Evolutionary conservation across 768 basidiomycete genomes (phyloP).

Genomic region (Paxillus involutus): DNA sequence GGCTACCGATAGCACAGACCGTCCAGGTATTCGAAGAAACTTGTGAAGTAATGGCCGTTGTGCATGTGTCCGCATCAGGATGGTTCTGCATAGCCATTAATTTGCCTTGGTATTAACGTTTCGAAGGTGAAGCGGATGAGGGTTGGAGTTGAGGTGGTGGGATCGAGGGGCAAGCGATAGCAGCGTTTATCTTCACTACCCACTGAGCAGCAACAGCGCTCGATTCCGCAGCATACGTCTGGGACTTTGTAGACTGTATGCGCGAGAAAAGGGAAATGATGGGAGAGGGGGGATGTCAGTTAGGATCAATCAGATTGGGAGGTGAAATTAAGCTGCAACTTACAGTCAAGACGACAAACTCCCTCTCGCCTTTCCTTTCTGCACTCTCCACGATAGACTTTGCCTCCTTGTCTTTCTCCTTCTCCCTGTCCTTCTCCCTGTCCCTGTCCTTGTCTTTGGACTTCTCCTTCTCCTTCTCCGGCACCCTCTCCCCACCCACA

Average conservation of each 20-base stretch:
- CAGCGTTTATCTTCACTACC: conserved; percentile 40
- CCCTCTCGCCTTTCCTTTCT: conserved; percentile 53
- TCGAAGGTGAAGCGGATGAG: background rate
- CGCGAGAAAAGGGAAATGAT: background rate
- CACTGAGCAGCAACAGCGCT: conserved; percentile 34
- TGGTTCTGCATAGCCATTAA: too few species aligned
- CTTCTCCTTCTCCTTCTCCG: background rate
- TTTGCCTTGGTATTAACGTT: background rate
- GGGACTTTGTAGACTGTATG: conserved; percentile 45
- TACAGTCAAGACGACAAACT: conserved; percentile 64
- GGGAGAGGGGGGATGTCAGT: background rate
- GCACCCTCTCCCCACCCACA: conserved; percentile 12
- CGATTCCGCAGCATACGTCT: conserved; percentile 42
- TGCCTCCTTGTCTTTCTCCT: conserved; percentile 47
- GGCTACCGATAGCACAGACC: too few species aligned
- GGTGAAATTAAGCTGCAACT: conserved; percentile 21
- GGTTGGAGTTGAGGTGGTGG: background rate
- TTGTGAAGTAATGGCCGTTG: too few species aligned
- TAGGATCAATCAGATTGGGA: background rate
- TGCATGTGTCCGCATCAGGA: too few species aligned
- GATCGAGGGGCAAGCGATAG: conserved; percentile 16
- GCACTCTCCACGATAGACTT: conserved; percentile 45
- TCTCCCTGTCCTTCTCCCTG: conserved; percentile 29
- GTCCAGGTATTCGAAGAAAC: too few species aligned
- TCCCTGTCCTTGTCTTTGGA: background rate